A percentile compares a stretch with the other conserved stretches of the same genome.
Evolutionary conservation across 805 yeast species (phyloP).

Genomic region (Yamadazyma endophytica): DNA sequence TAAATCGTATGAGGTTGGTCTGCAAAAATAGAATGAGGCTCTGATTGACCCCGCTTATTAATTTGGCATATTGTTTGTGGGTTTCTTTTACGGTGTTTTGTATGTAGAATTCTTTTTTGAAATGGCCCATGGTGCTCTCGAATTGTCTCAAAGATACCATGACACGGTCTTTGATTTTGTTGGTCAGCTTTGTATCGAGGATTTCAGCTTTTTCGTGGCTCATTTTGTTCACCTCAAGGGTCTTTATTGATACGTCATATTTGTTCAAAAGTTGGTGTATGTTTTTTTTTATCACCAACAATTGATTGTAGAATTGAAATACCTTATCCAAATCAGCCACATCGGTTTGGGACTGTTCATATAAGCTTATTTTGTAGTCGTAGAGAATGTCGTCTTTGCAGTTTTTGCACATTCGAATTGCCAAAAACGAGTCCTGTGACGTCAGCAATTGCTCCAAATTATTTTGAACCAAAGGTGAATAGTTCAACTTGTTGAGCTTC

Average conservation of each 20-base stretch:
- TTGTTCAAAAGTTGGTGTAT: slow-evolving; percentile 7
- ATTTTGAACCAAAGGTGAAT: slow-evolving; percentile 18
- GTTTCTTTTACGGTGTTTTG: slow-evolving; percentile 11
- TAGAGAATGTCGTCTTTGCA: slow-evolving; percentile 65
- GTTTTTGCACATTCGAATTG: slow-evolving; percentile 42
- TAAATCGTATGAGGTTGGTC: slow-evolving; percentile 59
- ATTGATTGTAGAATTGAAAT: slow-evolving; percentile 6
- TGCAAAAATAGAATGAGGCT: slow-evolving; percentile 61
- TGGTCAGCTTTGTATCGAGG: slow-evolving; percentile 1
- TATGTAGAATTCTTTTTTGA: slow-evolving; percentile 18
- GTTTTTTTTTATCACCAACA: slow-evolving; percentile 7
- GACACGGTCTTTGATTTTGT: slow-evolving; percentile 8
- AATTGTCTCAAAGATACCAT: slow-evolving; percentile 25
- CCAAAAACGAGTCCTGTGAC: slow-evolving; percentile 4
- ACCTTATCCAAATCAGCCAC: slow-evolving; percentile 2
- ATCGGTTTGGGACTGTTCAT: background rate
- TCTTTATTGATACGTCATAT: too few species aligned
- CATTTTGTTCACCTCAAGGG: too few species aligned
- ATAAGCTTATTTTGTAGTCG: slow-evolving; percentile 32
- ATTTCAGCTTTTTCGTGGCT: background rate
- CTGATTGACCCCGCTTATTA: slow-evolving; percentile 51
- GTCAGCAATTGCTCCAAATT: slow-evolving; percentile 13
- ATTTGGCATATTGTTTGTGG: slow-evolving; percentile 17
- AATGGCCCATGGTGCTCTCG: slow-evolving; percentile 21
- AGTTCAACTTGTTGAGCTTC: slow-evolving; percentile 35